Base-by-base conservation (phyloP, 352 stramenopile genomes). In the Aphanomyces invadans region DNA sequence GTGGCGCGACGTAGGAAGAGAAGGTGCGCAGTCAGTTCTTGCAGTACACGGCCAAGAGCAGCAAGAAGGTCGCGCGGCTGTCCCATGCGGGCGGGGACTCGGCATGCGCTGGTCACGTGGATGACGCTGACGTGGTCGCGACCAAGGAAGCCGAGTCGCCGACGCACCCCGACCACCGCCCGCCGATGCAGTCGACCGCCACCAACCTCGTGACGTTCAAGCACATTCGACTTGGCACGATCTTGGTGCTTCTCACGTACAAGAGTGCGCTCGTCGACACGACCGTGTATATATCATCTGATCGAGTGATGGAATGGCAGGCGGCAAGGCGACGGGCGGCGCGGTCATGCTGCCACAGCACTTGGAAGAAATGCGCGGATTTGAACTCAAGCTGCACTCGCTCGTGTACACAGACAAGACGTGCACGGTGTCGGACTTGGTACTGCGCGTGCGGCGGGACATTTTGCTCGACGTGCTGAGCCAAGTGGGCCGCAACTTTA, bases 371-470 rank as follows among this genome's bases (percentile, higher is more conserved):
- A 89, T 94, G 81, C 79, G 83, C 3, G 85, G 85, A 7, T 90
- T 94, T 53, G 79, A 89, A 62, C 72, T 94, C 70, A 94, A 94
- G 70, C 81, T 90, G 29, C 85, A 90, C 49, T 80, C 85, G 21
- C 78, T 94, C 31, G 85, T 94, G 52, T 94, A 94, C 70, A 88
- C 80, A 46, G 82, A 94, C 69, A 94, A 94, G 71, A 89, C 81
- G 29, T 94, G 85, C 44, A 88, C 83, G n/a, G 56, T 88, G 3
- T 52, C 77, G 31, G 83, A 94, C 53, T 69, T 94, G 10, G 31
- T 90, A 1, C 68, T 92, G 36, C 79, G 85, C 19, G 86, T 94
- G 33, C 83, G 83, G 2, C 79, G 83, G 0, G 85, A 94, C 42
- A 86, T 94, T 28, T 73, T 94, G 12, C 70, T 94, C 11, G 83